Evolutionary conservation across 108 stramenopile genomes (phyloP).

Genomic region (Pseudonitzschia multiseries): DNA sequence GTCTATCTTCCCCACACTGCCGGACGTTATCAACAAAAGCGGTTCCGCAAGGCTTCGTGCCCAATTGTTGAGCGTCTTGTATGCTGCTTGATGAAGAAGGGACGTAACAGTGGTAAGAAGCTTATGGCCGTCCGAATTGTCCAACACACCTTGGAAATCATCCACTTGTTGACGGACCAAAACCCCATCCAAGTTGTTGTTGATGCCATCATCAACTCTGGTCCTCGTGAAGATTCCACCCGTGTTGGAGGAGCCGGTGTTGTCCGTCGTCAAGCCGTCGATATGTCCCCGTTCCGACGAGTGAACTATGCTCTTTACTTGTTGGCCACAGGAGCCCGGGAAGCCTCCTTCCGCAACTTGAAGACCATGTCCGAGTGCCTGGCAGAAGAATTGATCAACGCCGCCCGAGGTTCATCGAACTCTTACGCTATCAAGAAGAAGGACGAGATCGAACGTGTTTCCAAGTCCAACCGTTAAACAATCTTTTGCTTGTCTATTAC

Average conservation of each 20-base stretch:
- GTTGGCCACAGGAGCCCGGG: conserved; percentile 96
- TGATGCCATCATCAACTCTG: conserved; percentile 99
- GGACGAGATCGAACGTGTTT: conserved; percentile 99
- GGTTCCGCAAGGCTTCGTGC: conserved; percentile 99
- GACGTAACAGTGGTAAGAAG: conserved; percentile 99
- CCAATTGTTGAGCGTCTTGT: conserved; percentile 99
- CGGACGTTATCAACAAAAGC: conserved; percentile 99
- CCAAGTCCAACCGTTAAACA: conserved; percentile 99
- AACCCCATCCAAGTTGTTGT: conserved; percentile 99
- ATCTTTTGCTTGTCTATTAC: not conserved
- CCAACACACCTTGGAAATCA: conserved; percentile 99
- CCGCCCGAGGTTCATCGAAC: conserved; percentile 99
- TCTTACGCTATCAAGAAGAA: conserved; percentile 99
- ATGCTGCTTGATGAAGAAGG: conserved; percentile 98
- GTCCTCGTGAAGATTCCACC: conserved; percentile 99
- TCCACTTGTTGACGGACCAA: conserved; percentile 99
- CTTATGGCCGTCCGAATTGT: conserved; percentile 98
- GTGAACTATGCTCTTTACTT: conserved; percentile 99
- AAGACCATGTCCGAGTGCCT: conserved; percentile 99
- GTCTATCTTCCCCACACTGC: conserved; percentile 99
- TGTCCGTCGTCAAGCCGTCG: conserved; percentile 99
- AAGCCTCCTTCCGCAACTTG: conserved; percentile 99
- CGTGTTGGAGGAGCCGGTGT: conserved; percentile 99
- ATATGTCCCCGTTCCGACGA: conserved; percentile 99
- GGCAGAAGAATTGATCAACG: conserved; percentile 99